Evolutionary conservation across 345 rosid genomes (phyloP).

Genomic region (Syzygium grande): DNA sequence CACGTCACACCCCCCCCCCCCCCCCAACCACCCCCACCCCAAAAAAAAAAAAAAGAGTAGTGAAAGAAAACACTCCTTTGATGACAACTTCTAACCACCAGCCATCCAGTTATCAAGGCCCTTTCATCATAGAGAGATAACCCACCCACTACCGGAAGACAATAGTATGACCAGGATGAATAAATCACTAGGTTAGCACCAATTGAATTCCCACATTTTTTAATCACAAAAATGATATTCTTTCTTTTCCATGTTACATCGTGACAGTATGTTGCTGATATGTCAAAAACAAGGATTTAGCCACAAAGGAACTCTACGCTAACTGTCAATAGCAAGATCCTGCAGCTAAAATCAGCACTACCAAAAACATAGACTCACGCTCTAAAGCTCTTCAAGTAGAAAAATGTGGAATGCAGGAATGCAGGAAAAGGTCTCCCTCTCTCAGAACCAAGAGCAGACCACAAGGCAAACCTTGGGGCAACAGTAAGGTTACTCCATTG

Average conservation of each 20-base stretch:
- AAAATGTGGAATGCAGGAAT: not conserved
- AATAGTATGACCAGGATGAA: not conserved
- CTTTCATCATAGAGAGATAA: not conserved
- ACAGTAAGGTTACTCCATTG: not conserved
- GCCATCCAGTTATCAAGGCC: not conserved
- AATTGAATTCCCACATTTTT: not conserved
- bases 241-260: not conserved
- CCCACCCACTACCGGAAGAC: not conserved
- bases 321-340: not conserved
- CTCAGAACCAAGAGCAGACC: not conserved
- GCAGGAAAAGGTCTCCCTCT: not conserved
- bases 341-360: not conserved
- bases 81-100: not conserved
- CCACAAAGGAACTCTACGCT: not conserved
- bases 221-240: not conserved
- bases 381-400: not conserved
- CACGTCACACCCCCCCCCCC: too few species aligned
- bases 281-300: not conserved
- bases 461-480: not conserved
- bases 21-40: not conserved
- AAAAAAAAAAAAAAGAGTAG: not conserved
- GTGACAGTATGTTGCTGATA: not conserved
- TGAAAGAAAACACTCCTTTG: not conserved
- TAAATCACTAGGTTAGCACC: not conserved
- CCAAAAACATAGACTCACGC: not conserved